Evolutionary conservation across 2,329 filamentous ascomycete genomes (phyloP), one percentile per base, ranked within the genome.

Genomic region (Arthrinium phaeospermum): DNA sequence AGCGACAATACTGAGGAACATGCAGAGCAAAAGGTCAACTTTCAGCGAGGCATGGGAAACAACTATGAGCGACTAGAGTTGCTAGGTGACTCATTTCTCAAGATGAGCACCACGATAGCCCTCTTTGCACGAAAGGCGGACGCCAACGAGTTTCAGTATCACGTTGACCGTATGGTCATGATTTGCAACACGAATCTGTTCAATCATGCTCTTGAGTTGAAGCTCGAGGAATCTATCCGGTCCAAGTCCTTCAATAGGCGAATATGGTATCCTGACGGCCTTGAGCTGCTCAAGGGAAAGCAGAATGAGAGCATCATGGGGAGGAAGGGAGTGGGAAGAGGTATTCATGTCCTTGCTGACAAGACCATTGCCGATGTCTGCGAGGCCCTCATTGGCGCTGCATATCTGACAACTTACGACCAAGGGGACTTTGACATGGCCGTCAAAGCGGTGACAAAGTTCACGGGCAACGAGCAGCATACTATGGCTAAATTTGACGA

Each of bases 61-160:
- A 98, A 98, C 77, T 99, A 99, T 78, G 96, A 99, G 81, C 90
- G 96, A 16, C 87, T 98, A 0, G 96, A 99, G 78, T 97, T 98
- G 73, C 87, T 98, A 2, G 96, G 96, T 0, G 96, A 99, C 80
- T 93, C 92, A 46, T 98, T 98, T 78, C 86, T 99, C 73, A 99
- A 99, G 82, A 96, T 98, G 91, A 94, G 94, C 14, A 98, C 96
- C 0, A 96, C 95, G 0, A 95, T 99, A 70, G 91, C 95, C 0
- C 86, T 97, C 0, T 98, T 93, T 79, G 92, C 92, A 0, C 87
- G 91, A 41, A 91, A 93, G 27, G 94, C 94, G 0, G 89, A 93
- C 68, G 90, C 93, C 74, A 91, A 94, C 75, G 96, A 99, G 79
- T 97, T 92, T 68, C 91, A 94, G 71, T 96, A 94, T 76, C 96